Conservation (phyloP, 2,329 filamentous ascomycete species). For the Davidsoniella neocaledoniae region DNA sequence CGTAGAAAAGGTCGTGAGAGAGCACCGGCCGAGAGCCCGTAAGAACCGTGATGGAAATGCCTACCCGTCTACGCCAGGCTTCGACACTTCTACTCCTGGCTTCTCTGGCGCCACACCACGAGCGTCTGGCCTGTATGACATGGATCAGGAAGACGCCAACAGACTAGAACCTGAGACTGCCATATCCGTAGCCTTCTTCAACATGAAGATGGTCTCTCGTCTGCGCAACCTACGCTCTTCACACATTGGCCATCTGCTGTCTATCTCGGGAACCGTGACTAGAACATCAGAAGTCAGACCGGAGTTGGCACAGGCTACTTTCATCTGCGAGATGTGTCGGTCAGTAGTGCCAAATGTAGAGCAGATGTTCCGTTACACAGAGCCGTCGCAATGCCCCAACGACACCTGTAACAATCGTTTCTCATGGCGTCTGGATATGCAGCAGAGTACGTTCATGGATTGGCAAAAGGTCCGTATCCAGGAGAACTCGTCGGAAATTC, state of each 20-base stretch:
- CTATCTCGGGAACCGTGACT: constrained; percentile 92
- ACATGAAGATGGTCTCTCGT: constrained; percentile 71
- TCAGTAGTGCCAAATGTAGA: constrained; percentile 78
- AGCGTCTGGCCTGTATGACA: constrained; percentile 6
- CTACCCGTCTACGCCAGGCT: constrained; percentile 10
- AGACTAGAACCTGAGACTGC: constrained; percentile 81
- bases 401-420: constrained; percentile 68
- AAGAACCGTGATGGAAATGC: constrained; percentile 7
- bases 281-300: constrained; percentile 93
- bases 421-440: constrained; percentile 93
- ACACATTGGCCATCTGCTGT: constrained; percentile 83
- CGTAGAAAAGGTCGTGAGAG: constrained; percentile 10
- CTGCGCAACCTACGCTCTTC: constrained; percentile 72
- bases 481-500: constrained; percentile 96
- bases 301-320: constrained; percentile 81
- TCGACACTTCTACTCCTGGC: constrained; percentile 10
- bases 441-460: constrained; percentile 93
- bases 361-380: constrained; percentile 93
- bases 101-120: constrained; percentile 11
- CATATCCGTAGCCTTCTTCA: constrained; percentile 86
- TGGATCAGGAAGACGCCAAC: constrained; percentile 1
- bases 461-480: constrained; percentile 98
- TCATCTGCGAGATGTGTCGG: constrained; percentile 77
- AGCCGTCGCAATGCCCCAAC: constrained; percentile 92
- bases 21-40: constrained; percentile 4